Evolutionary conservation across 164 flowering plant genomes (phyloP).

Genomic region (Pachysandra terminalis): DNA sequence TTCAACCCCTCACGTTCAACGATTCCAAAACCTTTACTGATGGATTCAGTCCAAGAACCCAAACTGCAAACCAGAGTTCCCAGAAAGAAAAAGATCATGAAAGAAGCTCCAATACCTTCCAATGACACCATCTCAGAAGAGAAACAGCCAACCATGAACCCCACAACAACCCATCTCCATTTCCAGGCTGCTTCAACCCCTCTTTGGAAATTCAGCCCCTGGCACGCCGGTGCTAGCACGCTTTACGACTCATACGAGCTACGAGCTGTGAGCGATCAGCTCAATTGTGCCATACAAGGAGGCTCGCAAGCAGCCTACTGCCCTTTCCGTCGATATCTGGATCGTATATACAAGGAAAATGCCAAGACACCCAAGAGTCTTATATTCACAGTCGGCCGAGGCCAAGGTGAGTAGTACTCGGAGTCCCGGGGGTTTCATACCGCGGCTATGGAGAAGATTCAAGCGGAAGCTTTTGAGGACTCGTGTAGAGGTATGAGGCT

Average conservation of each 20-base stretch:
- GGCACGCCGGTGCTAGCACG: slow-evolving; percentile 34
- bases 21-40: too few relatives aligned
- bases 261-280: slow-evolving; percentile 38
- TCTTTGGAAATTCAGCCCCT: slow-evolving; percentile 33
- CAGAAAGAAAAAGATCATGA: slow-evolving; percentile 3
- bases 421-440: slow-evolving; percentile 18
- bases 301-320: too few relatives aligned
- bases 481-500: too few relatives aligned
- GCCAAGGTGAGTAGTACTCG: neutral
- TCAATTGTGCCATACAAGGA: slow-evolving; percentile 38
- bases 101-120: neutral
- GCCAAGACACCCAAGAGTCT: too few relatives aligned
- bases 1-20: too few relatives aligned
- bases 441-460: slow-evolving; percentile 43
- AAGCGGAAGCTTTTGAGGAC: slow-evolving; percentile 20
- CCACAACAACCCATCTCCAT: slow-evolving; percentile 9
- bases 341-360: too few relatives aligned
- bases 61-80: too few relatives aligned
- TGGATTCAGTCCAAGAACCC: too few relatives aligned
- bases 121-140: neutral
- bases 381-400: neutral
- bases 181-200: slow-evolving; percentile 23
- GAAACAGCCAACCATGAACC: slow-evolving; percentile 10
- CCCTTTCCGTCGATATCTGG: too few relatives aligned
- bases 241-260: slow-evolving; percentile 52